Evolutionary conservation across 768 basidiomycete species (phyloP).

Genomic region (Lyophyllum shimeji): DNA sequence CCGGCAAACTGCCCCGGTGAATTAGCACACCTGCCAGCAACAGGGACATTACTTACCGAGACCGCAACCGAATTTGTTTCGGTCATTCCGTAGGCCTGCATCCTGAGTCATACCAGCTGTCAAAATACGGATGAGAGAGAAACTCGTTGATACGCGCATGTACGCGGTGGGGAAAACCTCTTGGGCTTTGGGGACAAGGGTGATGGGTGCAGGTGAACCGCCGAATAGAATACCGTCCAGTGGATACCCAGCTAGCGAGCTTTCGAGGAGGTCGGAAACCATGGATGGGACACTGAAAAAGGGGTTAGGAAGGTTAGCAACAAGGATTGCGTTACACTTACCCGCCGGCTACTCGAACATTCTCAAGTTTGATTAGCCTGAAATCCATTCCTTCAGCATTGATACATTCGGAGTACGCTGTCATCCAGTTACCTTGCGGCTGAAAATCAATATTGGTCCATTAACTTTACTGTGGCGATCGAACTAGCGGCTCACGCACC

Average conservation of each 20-base stretch:
- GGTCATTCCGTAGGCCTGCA: conserved; percentile 57
- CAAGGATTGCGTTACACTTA: conserved; percentile 17
- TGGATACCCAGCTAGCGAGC: conserved; percentile 42
- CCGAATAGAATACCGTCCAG: conserved; percentile 53
- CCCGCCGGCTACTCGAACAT: conserved; percentile 55
- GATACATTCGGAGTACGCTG: neutral
- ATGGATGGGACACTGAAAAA: conserved; percentile 56
- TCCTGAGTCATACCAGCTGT: conserved; percentile 26
- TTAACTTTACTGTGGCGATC: conserved; percentile 2
- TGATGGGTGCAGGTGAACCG: conserved; percentile 51
- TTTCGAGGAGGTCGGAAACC: conserved; percentile 61
- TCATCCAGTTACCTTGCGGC: conserved; percentile 30
- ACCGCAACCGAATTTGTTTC: conserved; percentile 63
- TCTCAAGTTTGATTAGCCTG: conserved; percentile 52
- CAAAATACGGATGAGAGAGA: neutral
- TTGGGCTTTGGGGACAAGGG: conserved; percentile 42
- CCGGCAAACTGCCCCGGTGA: conserved; percentile 39
- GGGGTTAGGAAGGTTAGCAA: neutral
- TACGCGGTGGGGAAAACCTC: conserved; percentile 45
- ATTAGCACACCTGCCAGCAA: neutral
- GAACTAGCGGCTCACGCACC: conserved; percentile 32
- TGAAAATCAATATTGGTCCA: conserved; percentile 9
- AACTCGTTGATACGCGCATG: conserved; percentile 29
- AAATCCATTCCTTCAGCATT: neutral
- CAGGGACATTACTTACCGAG: conserved; percentile 28